phyloP scores from a whole-genome alignment of 306 rosid genomes.

The Vigna reflexopilosa region DNA sequence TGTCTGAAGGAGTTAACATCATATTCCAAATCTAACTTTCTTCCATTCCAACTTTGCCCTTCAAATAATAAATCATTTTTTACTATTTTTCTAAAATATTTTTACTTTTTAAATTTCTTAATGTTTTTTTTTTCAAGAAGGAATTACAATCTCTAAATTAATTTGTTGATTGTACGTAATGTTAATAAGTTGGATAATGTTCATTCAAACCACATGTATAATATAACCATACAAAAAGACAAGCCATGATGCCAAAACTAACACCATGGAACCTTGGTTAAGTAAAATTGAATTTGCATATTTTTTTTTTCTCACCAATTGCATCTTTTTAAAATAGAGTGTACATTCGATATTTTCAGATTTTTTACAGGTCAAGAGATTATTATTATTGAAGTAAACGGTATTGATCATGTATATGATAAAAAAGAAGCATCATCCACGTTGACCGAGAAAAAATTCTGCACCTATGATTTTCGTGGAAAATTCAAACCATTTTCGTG shows the following conservation, averaged over 20 bases:
- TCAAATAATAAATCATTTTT: not conserved
- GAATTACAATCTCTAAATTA: no score
- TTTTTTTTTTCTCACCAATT: not conserved
- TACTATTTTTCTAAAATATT: no score
- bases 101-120: no score
- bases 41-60: constrained; percentile 66
- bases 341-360: not conserved
- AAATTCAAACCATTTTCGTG: constrained; percentile 31
- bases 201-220: no score
- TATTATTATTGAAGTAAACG: not conserved
- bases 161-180: no score
- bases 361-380: not conserved
- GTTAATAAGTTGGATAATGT: no score
- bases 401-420: not conserved
- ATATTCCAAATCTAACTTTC: constrained; percentile 32
- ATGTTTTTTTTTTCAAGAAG: no score
- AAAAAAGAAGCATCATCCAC: not conserved
- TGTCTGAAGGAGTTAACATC: constrained; percentile 18
- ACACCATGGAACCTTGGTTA: no score
- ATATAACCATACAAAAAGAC: no score
- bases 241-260: no score
- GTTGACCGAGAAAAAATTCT: not conserved
- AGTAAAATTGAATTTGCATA: no score
- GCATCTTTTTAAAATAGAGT: not conserved
- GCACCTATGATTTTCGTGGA: constrained; percentile 30